phyloP scores from a whole-genome alignment of 768 basidiomycete genomes.

The Leccinum pellstonianum region DNA sequence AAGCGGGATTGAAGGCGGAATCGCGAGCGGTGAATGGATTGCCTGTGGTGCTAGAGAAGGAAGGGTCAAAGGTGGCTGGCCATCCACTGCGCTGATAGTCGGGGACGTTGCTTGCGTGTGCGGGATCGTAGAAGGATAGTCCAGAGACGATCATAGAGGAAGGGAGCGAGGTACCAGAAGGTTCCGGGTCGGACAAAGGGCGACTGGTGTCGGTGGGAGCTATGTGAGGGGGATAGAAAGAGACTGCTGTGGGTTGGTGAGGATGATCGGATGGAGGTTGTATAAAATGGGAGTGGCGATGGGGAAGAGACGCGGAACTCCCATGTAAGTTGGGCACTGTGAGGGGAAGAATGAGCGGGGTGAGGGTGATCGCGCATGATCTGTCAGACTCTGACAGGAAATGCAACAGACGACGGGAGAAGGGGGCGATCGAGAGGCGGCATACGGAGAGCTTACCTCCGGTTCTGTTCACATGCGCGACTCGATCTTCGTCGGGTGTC shows the following conservation, averaged over 20 bases:
- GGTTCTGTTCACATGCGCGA: conserved; percentile 9
- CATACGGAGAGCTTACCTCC: conserved; percentile 29
- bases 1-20: neutral
- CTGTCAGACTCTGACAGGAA: conserved; percentile 9
- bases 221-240: conserved; percentile 4
- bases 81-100: conserved; percentile 44
- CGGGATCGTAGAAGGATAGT: conserved; percentile 53
- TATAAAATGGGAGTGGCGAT: conserved; percentile 1
- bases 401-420: conserved; percentile 9
- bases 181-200: neutral
- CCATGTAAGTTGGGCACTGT: conserved; percentile 1
- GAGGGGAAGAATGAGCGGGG: neutral
- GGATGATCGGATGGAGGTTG: conserved; percentile 2
- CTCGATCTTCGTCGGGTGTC: conserved; percentile 14
- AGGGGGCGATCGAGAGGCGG: conserved; percentile 8
- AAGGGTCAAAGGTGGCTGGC: conserved; percentile 16
- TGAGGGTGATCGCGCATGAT: conserved; percentile 17
- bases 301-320: conserved; percentile 3
- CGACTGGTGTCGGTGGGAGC: neutral
- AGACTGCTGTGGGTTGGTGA: neutral
- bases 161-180: neutral
- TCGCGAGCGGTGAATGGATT: neutral
- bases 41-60: conserved; percentile 5
- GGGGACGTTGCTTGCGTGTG: conserved; percentile 33
- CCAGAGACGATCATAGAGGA: conserved; percentile 52